Evolutionary conservation across 2,329 filamentous ascomycete genomes (phyloP).

Genomic region (Capronia epimyces): DNA sequence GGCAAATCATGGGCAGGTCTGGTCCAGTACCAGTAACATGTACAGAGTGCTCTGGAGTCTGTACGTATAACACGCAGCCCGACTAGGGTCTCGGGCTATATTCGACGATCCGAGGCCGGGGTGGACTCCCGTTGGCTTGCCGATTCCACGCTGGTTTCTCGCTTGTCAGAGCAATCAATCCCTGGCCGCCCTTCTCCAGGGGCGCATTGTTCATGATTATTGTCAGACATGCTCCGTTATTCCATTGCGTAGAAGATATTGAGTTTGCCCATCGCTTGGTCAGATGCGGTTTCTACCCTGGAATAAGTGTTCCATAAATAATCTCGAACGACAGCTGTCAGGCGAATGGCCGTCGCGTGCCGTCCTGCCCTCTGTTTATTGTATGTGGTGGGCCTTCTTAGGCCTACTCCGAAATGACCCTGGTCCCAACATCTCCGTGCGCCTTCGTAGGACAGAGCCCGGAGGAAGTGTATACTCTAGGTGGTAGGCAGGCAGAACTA

Average conservation of each 20-base stretch:
- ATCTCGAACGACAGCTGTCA: conserved; percentile 11
- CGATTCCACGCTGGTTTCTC: conserved; percentile 22
- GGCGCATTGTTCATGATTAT: not conserved
- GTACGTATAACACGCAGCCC: conserved; percentile 8
- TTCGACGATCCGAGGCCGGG: conserved; percentile 8
- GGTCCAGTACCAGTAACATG: too few relatives aligned
- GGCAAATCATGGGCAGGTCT: not conserved
- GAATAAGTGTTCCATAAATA: conserved; percentile 18
- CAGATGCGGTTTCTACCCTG: not conserved
- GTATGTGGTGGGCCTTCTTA: not conserved
- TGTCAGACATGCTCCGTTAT: not conserved
- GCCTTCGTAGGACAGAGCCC: not conserved
- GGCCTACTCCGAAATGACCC: not conserved
- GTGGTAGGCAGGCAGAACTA: not conserved
- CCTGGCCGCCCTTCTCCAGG: conserved; percentile 5
- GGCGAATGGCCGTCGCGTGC: conserved; percentile 13
- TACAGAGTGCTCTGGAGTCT: too few relatives aligned
- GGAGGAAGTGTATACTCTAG: not conserved
- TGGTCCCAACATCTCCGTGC: not conserved
- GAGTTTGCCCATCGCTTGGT: not conserved
- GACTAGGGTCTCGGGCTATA: conserved; percentile 29
- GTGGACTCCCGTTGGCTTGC: conserved; percentile 18
- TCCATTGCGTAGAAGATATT: too few relatives aligned
- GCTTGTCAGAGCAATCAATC: conserved; percentile 12
- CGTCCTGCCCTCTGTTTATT: not conserved